Evolutionary conservation across 371 early-diverging fungal species (phyloP).

Genomic region (Lichtheimia hyalospora): DNA sequence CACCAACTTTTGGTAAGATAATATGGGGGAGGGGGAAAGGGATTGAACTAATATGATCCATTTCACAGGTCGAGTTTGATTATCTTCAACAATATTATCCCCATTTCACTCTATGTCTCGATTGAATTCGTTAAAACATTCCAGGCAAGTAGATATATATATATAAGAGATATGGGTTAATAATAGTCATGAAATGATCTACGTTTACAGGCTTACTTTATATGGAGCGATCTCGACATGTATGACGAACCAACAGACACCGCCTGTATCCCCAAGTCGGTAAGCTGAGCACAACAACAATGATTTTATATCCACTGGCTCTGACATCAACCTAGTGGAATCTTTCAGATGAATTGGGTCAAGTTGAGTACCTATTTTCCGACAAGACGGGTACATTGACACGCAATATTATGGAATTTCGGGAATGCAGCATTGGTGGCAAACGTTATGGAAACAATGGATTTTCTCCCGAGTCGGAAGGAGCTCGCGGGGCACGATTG

Average conservation of each 20-base stretch:
- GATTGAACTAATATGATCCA: neutral
- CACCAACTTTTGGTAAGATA: constrained; percentile 57
- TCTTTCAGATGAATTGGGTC: constrained; percentile 83
- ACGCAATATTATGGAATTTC: constrained; percentile 85
- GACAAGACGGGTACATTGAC: constrained; percentile 92
- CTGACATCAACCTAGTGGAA: no score
- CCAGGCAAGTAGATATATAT: constrained; percentile 52
- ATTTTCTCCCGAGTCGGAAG: constrained; percentile 62
- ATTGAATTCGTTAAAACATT: constrained; percentile 89
- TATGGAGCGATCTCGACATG: constrained; percentile 85
- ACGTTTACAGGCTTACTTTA: constrained; percentile 67
- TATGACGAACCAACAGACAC: constrained; percentile 78
- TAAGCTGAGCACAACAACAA: constrained; percentile 1
- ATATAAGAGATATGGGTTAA: neutral
- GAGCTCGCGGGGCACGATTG: constrained; percentile 50
- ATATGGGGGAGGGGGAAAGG: neutral
- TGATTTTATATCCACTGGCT: no score
- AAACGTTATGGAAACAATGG: constrained; percentile 79
- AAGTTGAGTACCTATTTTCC: constrained; percentile 93
- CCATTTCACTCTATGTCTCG: constrained; percentile 95
- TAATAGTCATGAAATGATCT: neutral
- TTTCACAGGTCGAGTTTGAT: constrained; percentile 72
- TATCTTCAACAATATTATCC: constrained; percentile 87
- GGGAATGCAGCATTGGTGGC: constrained; percentile 84
- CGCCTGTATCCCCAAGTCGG: constrained; percentile 81